Base-by-base conservation (phyloP, 2,329 filamentous ascomycete genomes). In the Alternaria atra region DNA sequence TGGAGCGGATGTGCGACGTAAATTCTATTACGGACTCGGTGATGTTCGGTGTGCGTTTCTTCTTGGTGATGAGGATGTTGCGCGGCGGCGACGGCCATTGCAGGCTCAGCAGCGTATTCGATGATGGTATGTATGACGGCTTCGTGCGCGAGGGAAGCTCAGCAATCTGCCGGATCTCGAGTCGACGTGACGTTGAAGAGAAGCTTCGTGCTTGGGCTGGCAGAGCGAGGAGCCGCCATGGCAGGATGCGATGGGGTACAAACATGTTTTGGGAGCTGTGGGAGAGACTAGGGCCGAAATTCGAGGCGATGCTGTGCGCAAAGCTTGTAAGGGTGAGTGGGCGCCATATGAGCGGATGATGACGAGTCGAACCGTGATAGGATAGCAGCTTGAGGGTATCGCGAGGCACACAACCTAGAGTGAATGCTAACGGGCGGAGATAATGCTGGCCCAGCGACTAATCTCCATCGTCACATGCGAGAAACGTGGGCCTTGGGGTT, bases 51-150 rank as follows among this genome's bases (percentile, higher is more conserved):
- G 86, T 85, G 65, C 85, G 82, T 64, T 88, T 84, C 75, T 92
- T 92, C 76, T 89, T 89, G 46, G 91, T 85, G 57, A 92, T 79
- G 60, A 92, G 82, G 54, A 92, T 81, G 68, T 91, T 92, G 52
- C 87, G 85, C 3, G 89, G 90, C 35, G 89, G 88, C 15, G 84
- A 82, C 5, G 89, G 87, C 90, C 90, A 92, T 79, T 87, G 84
- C 35, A 91, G 81, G 63, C 86, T 86, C 37, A 91, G 83, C 2
- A 91, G 83, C 60, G 90, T 88, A 71, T 86, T 86, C 29, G 82
- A 79, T 17, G 82, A 86, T 73, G 89, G 87, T 87, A 73, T 40
- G 68, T 78, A 80, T 20, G 72, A 70, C 2, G 78, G 77, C 39
- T 50, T 68, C 29, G 71, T 73, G 55, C 78, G 76, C 54, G 69